Conservation (phyloP, 1,284 basidiomycete genomes). For the Cryptococcus sp. region DNA sequence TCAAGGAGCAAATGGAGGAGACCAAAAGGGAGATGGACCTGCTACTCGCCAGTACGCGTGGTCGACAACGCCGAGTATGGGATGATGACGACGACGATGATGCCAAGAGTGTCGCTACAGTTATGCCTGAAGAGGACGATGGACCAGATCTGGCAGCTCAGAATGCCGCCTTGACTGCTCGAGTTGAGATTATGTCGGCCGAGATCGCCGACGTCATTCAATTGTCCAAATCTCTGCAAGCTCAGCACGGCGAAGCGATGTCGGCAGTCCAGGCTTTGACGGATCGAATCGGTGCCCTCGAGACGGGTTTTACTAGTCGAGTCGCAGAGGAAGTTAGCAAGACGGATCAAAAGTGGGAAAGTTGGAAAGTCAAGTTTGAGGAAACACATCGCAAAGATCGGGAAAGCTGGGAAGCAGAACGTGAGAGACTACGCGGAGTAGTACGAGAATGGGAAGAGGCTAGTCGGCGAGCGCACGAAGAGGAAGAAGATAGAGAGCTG, state of each 20-base stretch:
- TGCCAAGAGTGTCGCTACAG: slow-evolving; percentile 39
- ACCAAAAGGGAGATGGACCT: slow-evolving; percentile 46
- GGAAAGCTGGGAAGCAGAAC: slow-evolving; percentile 76
- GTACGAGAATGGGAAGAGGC: slow-evolving; percentile 77
- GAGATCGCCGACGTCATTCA: slow-evolving; percentile 75
- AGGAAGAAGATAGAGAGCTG: slow-evolving; percentile 47
- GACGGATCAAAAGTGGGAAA: slow-evolving; percentile 68
- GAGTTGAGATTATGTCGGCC: slow-evolving; percentile 63
- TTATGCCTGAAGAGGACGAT: slow-evolving; percentile 19
- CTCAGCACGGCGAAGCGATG: slow-evolving; percentile 73
- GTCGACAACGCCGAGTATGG: slow-evolving; percentile 42
- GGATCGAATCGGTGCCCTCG: slow-evolving; percentile 51
- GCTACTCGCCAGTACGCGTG: slow-evolving; percentile 22
- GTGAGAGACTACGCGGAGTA: slow-evolving; percentile 67
- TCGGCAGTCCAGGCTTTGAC: slow-evolving; percentile 72
- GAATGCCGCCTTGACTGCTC: slow-evolving; percentile 64
- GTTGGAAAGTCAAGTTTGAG: slow-evolving; percentile 57
- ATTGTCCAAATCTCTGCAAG: slow-evolving; percentile 67
- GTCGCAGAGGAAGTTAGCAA: slow-evolving; percentile 52
- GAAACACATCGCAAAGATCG: slow-evolving; percentile 72
- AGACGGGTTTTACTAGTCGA: slow-evolving; percentile 50
- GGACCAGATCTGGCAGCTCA: slow-evolving; percentile 39
- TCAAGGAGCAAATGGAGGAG: slow-evolving; percentile 67
- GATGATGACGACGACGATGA: slow-evolving; percentile 50
- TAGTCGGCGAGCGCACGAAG: slow-evolving; percentile 49